Evolutionary conservation across 2,329 filamentous ascomycete genomes (phyloP), one percentile per base, ranked within the genome.

Genomic region (Fusarium pseudocircinatum): DNA sequence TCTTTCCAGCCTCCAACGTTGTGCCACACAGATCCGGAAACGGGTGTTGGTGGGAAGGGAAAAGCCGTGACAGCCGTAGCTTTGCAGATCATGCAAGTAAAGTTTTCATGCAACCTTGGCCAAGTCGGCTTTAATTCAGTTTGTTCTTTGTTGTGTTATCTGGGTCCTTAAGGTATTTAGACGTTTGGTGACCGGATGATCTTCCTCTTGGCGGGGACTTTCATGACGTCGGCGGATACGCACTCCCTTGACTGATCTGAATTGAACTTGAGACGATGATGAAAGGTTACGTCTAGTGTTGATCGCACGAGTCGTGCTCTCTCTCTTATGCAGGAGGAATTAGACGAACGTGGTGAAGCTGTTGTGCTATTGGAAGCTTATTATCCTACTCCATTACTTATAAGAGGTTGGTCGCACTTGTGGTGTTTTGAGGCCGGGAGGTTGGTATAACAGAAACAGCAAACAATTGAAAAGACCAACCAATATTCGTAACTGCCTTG

Each of bases 381-480:
- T 66, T 64, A 68, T 28, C 24, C 18, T 13, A 1, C 34, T 42
- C 34, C 20, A 18, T 54, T 54, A 30, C 36, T 30, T 67, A 73
- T 69, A 74, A 72, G 71, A 73, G 75, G 72, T 63, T 76, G 75
- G 75, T 50, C 43, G 63, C 58, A 64, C 73, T 42, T 46, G 18
- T 32, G 32, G 32, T 57, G 28, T 52, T 26, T 56, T 46, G 42
- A 24, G 54, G 34, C 15, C 20, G 28, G 70, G 75, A 63, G 75
- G 75, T 72, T 77, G 75, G 73, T 68, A 44, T 28, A 60, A 59
- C 56, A 24, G 36, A 37, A 59, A 32, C 42, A 32, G 47, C 59
- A 52, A 42, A 56, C 40, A 59, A 39, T 14, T 49, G 22, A n/a
- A 28, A 66, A 30, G 43, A 59, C 60, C 24, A 37, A 40, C 42